A percentile compares a stretch with the other conserved stretches of the same genome.
phyloP scores from a whole-genome alignment of 192 early-diverging fungal genomes.

The Backusella westeae region DNA sequence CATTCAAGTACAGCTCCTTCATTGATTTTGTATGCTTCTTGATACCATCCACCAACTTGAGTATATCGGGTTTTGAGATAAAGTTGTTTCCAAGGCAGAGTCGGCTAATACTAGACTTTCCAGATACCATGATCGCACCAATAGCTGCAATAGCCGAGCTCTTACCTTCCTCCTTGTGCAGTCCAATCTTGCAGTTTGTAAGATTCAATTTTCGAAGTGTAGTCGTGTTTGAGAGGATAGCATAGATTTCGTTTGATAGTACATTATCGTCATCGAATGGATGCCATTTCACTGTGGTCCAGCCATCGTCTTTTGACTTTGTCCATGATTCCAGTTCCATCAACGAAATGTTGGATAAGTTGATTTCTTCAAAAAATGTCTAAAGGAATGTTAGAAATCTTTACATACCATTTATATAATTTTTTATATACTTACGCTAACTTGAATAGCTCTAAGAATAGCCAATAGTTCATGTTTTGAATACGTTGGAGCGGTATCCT shows the following conservation, averaged over 20 bases:
- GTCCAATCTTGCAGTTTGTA: not conserved
- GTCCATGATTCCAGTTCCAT: conserved; percentile 24
- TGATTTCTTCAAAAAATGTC: conserved; percentile 6
- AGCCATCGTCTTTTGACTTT: conserved; percentile 18
- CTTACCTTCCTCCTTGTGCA: not conserved
- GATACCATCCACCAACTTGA: not conserved
- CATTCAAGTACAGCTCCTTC: conserved; percentile 10
- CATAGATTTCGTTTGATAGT: not conserved
- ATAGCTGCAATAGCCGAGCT: not conserved
- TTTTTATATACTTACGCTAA: conserved; percentile 20
- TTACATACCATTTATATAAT: not conserved
- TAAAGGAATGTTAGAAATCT: not conserved
- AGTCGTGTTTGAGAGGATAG: not conserved
- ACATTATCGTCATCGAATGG: not conserved
- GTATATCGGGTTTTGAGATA: not conserved
- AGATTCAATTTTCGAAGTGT: not conserved
- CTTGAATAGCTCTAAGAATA: conserved; percentile 22
- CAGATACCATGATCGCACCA: not conserved
- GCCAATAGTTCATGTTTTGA: conserved; percentile 31
- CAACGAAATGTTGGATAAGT: not conserved
- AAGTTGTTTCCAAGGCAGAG: not conserved
- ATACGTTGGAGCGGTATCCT: conserved; percentile 6
- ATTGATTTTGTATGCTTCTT: not conserved
- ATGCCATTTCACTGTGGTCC: conserved; percentile 4
- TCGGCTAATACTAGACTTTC: not conserved